Evolutionary conservation across 805 yeast genomes (phyloP).

Genomic region (Groenewaldozyma salmanticensis): DNA sequence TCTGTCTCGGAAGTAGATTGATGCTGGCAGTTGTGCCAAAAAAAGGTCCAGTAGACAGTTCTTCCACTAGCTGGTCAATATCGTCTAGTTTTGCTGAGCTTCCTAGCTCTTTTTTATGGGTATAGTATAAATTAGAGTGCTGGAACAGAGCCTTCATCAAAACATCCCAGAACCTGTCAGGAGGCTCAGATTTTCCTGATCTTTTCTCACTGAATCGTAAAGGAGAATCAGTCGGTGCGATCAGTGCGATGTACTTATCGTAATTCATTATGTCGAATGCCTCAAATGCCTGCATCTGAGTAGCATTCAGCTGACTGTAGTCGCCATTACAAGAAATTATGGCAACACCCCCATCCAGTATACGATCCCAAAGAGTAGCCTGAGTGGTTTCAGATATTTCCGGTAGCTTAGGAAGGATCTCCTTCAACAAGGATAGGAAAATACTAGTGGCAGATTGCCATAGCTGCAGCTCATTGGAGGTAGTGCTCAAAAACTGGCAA

Average conservation of each 20-base stretch:
- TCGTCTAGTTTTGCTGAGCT: constrained; percentile 24
- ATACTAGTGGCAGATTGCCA: constrained; percentile 17
- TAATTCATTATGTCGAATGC: constrained; percentile 39
- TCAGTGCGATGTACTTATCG: constrained; percentile 24
- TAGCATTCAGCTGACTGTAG: constrained; percentile 30
- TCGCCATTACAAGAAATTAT: constrained; percentile 11
- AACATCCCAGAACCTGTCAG: constrained; percentile 30
- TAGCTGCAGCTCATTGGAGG: constrained; percentile 7
- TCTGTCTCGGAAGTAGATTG: constrained; percentile 33
- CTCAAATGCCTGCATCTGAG: constrained; percentile 28
- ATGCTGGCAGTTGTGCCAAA: constrained; percentile 57
- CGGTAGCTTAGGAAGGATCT: constrained; percentile 4
- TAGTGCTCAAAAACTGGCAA: constrained; percentile 8
- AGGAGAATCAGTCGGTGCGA: constrained; percentile 1
- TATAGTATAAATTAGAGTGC: constrained; percentile 44
- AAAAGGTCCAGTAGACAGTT: constrained; percentile 38
- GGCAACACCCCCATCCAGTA: constrained; percentile 24
- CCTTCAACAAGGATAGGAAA: constrained; percentile 8
- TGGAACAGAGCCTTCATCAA: constrained; percentile 43
- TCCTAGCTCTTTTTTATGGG: constrained; percentile 6
- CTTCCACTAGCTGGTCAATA: constrained; percentile 29
- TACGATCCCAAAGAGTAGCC: constrained; percentile 23
- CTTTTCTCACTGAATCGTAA: background rate
- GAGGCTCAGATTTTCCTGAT: background rate
- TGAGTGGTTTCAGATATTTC: constrained; percentile 29